Evolutionary conservation across 2,329 filamentous ascomycete genomes (phyloP), one percentile per base, ranked within the genome.

Genomic region (Xylariaceae sp.): DNA sequence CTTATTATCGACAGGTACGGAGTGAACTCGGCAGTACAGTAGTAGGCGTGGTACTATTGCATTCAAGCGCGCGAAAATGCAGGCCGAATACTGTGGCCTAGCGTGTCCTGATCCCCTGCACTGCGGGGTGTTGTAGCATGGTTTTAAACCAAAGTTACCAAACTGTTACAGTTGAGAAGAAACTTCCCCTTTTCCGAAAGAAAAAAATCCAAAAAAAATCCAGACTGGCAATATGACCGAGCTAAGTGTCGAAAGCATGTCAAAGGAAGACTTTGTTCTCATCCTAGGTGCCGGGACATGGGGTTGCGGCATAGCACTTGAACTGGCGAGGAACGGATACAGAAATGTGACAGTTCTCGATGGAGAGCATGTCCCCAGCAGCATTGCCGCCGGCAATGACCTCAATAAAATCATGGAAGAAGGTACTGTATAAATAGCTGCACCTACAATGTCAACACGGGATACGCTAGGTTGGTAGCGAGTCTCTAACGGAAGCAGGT

Each of bases 331-430:
- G 19, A 45, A 51, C 36, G 51, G 48, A n/a, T 54, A 56, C 32
- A 46, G 31, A 16, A 48, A 50, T 12, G 46, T 56, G 21, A 55
- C 47, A 11, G 51, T 55, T 12, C 43, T 55, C 14, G 54, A 58
- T 19, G 44, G 43, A 12, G 40, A 50, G 36, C 36, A 44, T 1
- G 36, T 52, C 12, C 52, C 52, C 18, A 53, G 49, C 14, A 50
- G 43, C 30, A 49, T 54, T 12, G 44, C 53, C n/a, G 50, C 51
- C 4, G 50, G 52, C 9, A 52, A 53, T 24, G 53, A 54, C 30
- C 28, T 49, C 16, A 53, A 53, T 12, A 54, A 53, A 38, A 48
- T 50, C 13, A 48, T 51, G 30, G 46, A 50, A 40, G 49, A 51
- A 49, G 44, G 42, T 48, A 45, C 11, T 11, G 21, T 31, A n/a